A percentile compares a stretch with the other conserved stretches of the same genome.
Conservation (phyloP, 2,329 filamentous ascomycete genomes). For the Sporothrix mexicana region DNA sequence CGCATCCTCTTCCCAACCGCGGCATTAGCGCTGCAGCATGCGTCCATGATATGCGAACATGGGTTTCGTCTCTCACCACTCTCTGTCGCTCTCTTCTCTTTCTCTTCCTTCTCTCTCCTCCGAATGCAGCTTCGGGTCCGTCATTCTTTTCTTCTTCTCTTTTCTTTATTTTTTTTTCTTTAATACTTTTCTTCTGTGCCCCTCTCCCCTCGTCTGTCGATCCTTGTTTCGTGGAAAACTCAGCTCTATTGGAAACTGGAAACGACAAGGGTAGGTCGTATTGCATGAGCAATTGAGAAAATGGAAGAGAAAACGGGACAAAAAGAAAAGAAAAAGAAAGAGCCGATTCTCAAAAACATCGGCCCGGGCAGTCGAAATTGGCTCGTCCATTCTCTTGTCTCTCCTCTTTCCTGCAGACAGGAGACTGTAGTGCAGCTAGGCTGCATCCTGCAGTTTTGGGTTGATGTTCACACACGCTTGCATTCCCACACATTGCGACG, state of each 20-base stretch:
- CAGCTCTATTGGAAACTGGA: background rate
- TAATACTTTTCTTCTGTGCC: background rate
- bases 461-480: no score
- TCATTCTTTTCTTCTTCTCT: background rate
- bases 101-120: background rate
- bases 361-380: background rate
- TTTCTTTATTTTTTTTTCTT: background rate
- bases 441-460: constrained; percentile 24
- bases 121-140: constrained; percentile 1
- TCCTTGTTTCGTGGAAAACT: background rate
- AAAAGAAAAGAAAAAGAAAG: background rate
- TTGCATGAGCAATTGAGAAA: background rate
- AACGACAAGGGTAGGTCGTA: background rate
- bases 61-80: constrained; percentile 3
- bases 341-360: background rate
- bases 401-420: no score
- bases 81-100: background rate
- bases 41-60: constrained; percentile 13
- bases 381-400: background rate
- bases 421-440: background rate
- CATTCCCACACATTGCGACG: no score
- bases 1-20: no score
- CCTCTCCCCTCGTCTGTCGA: background rate
- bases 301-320: background rate
- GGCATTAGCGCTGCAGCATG: constrained; percentile 18